Conservation (phyloP, 768 basidiomycete genomes). For the Lyophyllum atratum region DNA sequence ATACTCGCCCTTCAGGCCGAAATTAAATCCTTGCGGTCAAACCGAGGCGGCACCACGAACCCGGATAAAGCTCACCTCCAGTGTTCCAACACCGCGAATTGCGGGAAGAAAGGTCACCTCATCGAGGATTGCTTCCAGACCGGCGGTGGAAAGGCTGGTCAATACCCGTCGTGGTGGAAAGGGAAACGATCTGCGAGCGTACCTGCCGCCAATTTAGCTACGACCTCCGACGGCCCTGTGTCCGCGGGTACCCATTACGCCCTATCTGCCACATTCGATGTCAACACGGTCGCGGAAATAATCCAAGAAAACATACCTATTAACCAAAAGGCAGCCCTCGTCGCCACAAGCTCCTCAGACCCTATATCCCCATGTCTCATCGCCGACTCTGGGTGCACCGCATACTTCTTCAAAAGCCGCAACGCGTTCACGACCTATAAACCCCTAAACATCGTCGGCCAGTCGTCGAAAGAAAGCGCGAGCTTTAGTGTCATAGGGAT, state of each 20-base stretch:
- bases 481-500: background rate
- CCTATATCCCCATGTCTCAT: background rate
- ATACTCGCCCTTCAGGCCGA: background rate
- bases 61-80: background rate
- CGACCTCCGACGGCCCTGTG: background rate
- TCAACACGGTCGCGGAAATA: background rate
- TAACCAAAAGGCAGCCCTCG: background rate
- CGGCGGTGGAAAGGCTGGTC: conserved; percentile 20
- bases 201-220: too few relatives aligned
- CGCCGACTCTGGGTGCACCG: background rate
- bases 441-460: background rate
- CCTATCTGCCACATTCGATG: background rate
- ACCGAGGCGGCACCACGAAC: too few relatives aligned
- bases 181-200: background rate
- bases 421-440: background rate
- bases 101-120: conserved; percentile 12
- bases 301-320: background rate
- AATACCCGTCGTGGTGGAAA: conserved; percentile 17
- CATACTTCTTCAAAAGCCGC: background rate
- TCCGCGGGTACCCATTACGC: background rate
- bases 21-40: too few relatives aligned
- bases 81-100: conserved; percentile 1
- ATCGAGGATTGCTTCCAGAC: conserved; percentile 14
- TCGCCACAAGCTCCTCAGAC: background rate
- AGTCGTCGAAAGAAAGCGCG: background rate